Conservation (phyloP, 2,329 filamentous ascomycete species). For the Fusarium neocosmosporiellum region DNA sequence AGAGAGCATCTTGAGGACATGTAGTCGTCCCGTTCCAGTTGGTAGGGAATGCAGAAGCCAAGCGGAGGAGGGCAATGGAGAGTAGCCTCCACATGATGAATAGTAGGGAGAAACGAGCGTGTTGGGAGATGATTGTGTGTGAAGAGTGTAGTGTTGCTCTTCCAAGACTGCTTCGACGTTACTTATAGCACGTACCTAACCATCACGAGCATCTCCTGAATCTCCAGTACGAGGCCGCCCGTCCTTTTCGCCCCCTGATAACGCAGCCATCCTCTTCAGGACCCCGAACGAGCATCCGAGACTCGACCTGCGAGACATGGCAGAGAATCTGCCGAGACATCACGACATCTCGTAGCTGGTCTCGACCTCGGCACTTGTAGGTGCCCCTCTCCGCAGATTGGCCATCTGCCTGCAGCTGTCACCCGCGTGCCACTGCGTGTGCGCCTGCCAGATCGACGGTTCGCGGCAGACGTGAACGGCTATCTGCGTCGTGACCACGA, state of each 20-base stretch:
- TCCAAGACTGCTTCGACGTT: slow-evolving; percentile 13
- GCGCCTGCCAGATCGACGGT: slow-evolving; percentile 26
- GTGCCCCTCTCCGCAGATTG: not conserved
- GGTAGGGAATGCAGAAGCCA: slow-evolving; percentile 17
- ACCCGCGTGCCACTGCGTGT: slow-evolving; percentile 20
- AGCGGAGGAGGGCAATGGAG: slow-evolving; percentile 14
- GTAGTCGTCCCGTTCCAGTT: slow-evolving; percentile 31
- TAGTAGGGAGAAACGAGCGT: slow-evolving; percentile 25
- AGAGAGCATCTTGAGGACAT: slow-evolving; percentile 46
- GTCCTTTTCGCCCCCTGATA: not conserved
- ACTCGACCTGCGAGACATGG: slow-evolving; percentile 4
- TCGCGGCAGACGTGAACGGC: slow-evolving; percentile 16
- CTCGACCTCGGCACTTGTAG: slow-evolving; percentile 22
- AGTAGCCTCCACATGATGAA: slow-evolving; percentile 38
- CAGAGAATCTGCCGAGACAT: slow-evolving; percentile 36
- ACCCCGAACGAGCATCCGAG: not conserved
- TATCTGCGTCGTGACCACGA: slow-evolving; percentile 26
- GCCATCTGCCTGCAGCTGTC: not conserved
- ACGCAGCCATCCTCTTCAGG: not conserved
- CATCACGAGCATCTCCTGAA: not conserved
- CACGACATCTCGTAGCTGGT: slow-evolving; percentile 7
- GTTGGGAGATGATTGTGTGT: slow-evolving; percentile 1
- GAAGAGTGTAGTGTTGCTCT: not conserved
- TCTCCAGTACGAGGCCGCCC: slow-evolving; percentile 10
- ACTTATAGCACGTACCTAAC: slow-evolving; percentile 32